Conservation (phyloP, 129 eudicot species). For the Tagetes erecta region DNA sequence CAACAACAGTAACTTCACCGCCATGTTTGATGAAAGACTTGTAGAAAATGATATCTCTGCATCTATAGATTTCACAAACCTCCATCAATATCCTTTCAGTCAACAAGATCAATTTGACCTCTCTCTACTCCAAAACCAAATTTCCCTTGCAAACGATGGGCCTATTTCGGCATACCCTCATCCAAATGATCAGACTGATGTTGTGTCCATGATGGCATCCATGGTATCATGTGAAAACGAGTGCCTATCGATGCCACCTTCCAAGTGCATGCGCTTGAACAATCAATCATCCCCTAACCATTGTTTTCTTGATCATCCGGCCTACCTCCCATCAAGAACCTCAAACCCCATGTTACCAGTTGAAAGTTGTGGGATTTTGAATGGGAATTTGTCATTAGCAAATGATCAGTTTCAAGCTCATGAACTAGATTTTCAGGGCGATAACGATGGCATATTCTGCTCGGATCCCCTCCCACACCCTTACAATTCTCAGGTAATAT, state of each 20-base stretch:
- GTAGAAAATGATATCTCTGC: slow-evolving; percentile 62
- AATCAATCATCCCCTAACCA: slow-evolving; percentile 45
- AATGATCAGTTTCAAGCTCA: slow-evolving; percentile 48
- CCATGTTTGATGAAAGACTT: slow-evolving; percentile 50
- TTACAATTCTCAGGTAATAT: slow-evolving; percentile 65
- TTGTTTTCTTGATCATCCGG: slow-evolving; percentile 48
- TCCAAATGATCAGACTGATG: slow-evolving; percentile 32
- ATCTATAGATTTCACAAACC: slow-evolving; percentile 57
- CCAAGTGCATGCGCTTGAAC: slow-evolving; percentile 53
- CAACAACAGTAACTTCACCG: slow-evolving; percentile 27
- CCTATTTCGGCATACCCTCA: slow-evolving; percentile 26
- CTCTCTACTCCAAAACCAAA: slow-evolving; percentile 42
- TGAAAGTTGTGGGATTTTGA: slow-evolving; percentile 47
- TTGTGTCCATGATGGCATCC: slow-evolving; percentile 47
- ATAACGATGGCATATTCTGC: slow-evolving; percentile 53
- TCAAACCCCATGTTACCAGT: slow-evolving; percentile 40
- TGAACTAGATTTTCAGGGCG: slow-evolving; percentile 61
- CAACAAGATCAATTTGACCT: slow-evolving; percentile 57
- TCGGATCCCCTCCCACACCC: slow-evolving; percentile 40
- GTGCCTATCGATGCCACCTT: slow-evolving; percentile 49
- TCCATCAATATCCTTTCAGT: slow-evolving; percentile 39
- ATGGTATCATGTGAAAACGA: slow-evolving; percentile 51
- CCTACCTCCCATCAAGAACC: slow-evolving; percentile 39
- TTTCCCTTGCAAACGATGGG: slow-evolving; percentile 25
- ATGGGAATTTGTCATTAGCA: slow-evolving; percentile 41